Evolutionary conservation across 306 rosid species (phyloP).

Genomic region (Styphnolobium japonicum): DNA sequence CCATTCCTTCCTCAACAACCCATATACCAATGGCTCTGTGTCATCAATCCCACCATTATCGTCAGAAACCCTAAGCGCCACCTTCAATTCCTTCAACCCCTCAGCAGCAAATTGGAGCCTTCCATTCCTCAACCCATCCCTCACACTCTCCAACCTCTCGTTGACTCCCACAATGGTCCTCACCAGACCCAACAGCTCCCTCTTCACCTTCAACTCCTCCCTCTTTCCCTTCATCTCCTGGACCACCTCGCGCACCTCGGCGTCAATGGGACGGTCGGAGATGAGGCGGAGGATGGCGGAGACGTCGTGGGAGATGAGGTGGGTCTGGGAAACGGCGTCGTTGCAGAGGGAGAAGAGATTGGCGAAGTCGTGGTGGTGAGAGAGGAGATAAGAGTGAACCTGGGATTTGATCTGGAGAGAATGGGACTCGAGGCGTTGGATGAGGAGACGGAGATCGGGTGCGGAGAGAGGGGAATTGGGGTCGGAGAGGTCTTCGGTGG

Average conservation of each 20-base stretch:
- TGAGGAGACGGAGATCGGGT: conserved; percentile 95
- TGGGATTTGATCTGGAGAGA: conserved; percentile 76
- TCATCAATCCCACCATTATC: conserved; percentile 31
- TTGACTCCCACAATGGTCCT: conserved; percentile 45
- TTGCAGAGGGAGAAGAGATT: conserved; percentile 70
- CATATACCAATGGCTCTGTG: conserved; percentile 76
- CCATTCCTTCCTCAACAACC: conserved; percentile 78
- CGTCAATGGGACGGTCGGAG: conserved; percentile 58
- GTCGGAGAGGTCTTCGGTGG: conserved; percentile 79
- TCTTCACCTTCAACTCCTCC: conserved; percentile 60
- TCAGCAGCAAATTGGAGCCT: conserved; percentile 68
- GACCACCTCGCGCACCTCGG: conserved; percentile 48
- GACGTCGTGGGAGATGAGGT: conserved; percentile 45
- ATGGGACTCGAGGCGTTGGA: conserved; percentile 92
- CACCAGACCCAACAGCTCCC: conserved; percentile 60
- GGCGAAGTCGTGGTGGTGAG: conserved; percentile 73
- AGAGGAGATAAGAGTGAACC: conserved; percentile 66
- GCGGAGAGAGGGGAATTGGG: conserved; percentile 81
- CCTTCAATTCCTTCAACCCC: conserved; percentile 63
- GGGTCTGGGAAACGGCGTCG: conserved; percentile 65
- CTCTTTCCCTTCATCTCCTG: conserved; percentile 58
- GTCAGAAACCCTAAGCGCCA: conserved; percentile 43
- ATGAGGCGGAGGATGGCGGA: conserved; percentile 36
- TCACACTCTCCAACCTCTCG: conserved; percentile 51
- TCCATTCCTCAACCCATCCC: conserved; percentile 61